A percentile compares a stretch with the other conserved stretches of the same genome.
Evolutionary conservation across 345 rosid species (phyloP).

Genomic region (Lepidium aucheri): DNA sequence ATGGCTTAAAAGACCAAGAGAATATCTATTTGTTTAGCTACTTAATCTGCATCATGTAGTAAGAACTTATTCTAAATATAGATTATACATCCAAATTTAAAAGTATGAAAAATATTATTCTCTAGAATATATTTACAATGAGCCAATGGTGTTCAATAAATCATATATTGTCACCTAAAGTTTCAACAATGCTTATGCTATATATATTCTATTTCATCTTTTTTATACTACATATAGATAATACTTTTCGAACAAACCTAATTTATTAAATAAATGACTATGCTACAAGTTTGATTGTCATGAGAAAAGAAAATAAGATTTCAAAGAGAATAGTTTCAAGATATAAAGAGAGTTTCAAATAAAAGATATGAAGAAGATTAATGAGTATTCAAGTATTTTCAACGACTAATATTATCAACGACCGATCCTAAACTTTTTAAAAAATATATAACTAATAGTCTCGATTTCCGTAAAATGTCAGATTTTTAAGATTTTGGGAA

Average conservation of each 20-base stretch:
- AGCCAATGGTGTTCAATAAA: slow-evolving; percentile 16
- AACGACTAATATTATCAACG: too few species aligned
- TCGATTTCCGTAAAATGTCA: too few species aligned
- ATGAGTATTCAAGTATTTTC: too few species aligned
- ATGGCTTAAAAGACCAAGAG: background rate
- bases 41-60: background rate
- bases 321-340: background rate
- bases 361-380: too few species aligned
- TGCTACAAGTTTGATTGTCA: background rate
- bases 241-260: background rate
- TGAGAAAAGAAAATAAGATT: background rate
- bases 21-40: background rate
- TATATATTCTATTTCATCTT: background rate
- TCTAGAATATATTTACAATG: background rate
- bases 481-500: too few species aligned
- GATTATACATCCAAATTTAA: background rate
- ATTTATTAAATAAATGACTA: background rate
- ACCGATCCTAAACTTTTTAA: too few species aligned
- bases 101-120: background rate
- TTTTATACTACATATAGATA: background rate
- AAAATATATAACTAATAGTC: too few species aligned
- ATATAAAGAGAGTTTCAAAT: background rate
- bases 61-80: background rate
- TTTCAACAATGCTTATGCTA: slow-evolving; percentile 10
- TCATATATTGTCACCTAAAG: slow-evolving; percentile 21